A percentile compares a stretch with the other conserved stretches of the same genome.
Evolutionary conservation across 2,329 filamentous ascomycete species (phyloP).

Genomic region (Diaporthe aspalathi): DNA sequence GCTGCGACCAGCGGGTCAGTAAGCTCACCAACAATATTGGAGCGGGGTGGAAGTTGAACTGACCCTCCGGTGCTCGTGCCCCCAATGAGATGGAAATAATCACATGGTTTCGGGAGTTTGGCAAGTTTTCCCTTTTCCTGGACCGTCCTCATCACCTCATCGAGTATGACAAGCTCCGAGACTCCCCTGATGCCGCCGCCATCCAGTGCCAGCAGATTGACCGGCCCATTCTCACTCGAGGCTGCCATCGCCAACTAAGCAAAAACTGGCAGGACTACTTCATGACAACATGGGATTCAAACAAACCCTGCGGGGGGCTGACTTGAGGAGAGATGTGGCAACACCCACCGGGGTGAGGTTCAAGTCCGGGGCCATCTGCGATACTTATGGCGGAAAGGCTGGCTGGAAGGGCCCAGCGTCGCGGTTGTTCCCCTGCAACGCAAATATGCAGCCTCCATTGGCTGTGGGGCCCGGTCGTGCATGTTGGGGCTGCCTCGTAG

Average conservation of each 20-base stretch:
- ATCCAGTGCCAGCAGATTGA: constrained; percentile 41
- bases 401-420: not conserved
- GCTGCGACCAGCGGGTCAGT: too few relatives aligned
- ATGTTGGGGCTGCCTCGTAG: constrained; percentile 1
- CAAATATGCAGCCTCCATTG: constrained; percentile 4
- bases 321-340: too few relatives aligned
- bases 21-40: too few relatives aligned
- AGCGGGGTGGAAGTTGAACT: too few relatives aligned
- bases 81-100: constrained; percentile 54
- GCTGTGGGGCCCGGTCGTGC: not conserved
- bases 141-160: constrained; percentile 50
- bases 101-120: constrained; percentile 48
- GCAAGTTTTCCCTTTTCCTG: constrained; percentile 40
- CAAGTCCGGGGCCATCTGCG: too few relatives aligned
- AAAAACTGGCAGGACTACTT: not conserved
- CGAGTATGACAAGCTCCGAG: constrained; percentile 49
- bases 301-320: too few relatives aligned
- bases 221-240: constrained; percentile 26
- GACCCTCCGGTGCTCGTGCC: constrained; percentile 52
- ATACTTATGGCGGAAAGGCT: not conserved
- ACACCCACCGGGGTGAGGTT: too few relatives aligned
- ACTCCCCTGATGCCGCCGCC: constrained; percentile 52
- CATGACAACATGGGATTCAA: too few relatives aligned
- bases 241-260: not conserved
- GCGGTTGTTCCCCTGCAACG: constrained; percentile 8